A percentile compares a stretch with the other conserved stretches of the same genome.
These are phyloP conservation scores for Alternaria longipes DNA, from an alignment of 2,329 filamentous ascomycete genomes.

Conservation along the genomic window DNA sequence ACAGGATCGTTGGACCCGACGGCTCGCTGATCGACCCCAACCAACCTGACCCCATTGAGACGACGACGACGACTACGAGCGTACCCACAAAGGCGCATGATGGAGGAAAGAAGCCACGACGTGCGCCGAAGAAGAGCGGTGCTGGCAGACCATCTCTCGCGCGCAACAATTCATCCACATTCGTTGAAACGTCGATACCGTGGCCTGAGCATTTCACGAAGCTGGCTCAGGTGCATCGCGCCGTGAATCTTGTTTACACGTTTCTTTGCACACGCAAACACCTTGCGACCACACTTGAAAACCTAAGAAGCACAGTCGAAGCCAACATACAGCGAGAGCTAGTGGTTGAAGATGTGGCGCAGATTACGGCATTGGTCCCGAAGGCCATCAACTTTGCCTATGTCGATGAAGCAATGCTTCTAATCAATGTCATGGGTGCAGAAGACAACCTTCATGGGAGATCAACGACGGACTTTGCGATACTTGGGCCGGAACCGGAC, in stretches of 20 bases:
- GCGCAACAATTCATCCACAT: constrained; percentile 57
- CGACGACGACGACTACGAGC: constrained; percentile 51
- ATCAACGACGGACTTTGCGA: constrained; percentile 58
- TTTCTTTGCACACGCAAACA: constrained; percentile 95
- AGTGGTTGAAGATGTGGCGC: constrained; percentile 79
- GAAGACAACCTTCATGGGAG: constrained; percentile 71
- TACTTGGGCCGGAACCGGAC: constrained; percentile 48
- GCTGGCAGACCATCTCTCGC: constrained; percentile 51
- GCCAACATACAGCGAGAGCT: constrained; percentile 78
- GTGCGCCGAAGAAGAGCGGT: constrained; percentile 53
- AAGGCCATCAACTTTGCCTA: constrained; percentile 83
- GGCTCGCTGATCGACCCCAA: constrained; percentile 5
- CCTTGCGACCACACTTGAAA: constrained; percentile 89
- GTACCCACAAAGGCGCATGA: constrained; percentile 67
- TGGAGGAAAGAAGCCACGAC: constrained; percentile 62
- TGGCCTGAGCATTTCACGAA: constrained; percentile 81
- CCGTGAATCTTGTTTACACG: constrained; percentile 91
- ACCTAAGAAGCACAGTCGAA: constrained; percentile 84
- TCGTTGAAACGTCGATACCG: constrained; percentile 63
- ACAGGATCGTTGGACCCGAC: constrained; percentile 9
- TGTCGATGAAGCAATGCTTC: constrained; percentile 83
- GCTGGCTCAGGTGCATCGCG: constrained; percentile 79
- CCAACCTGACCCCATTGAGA: constrained; percentile 12
- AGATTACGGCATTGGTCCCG: constrained; percentile 80
- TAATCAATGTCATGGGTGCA: constrained; percentile 78